These are phyloP conservation scores for Candida parachauliodes DNA, from an alignment of 805 yeast species.

Conservation along the genomic window DNA sequence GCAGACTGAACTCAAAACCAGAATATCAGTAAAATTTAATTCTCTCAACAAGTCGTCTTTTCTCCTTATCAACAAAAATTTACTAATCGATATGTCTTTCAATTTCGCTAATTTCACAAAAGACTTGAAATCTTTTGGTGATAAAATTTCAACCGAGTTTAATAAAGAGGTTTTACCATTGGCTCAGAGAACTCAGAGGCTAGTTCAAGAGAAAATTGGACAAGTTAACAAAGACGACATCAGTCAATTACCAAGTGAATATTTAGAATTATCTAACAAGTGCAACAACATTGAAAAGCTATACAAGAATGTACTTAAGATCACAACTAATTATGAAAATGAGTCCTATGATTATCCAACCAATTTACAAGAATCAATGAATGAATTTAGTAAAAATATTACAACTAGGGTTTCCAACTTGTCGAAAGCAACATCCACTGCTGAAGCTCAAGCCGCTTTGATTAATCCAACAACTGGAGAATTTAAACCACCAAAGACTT, in stretches of 20 bases:
- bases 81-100: constrained; percentile 34
- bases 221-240: constrained; percentile 67
- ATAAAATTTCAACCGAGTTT: constrained; percentile 49
- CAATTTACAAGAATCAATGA: constrained; percentile 69
- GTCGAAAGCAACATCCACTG: constrained; percentile 68
- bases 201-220: constrained; percentile 77
- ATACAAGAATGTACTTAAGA: constrained; percentile 40
- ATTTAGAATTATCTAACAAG: constrained; percentile 44
- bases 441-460: constrained; percentile 76
- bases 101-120: constrained; percentile 40
- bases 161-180: constrained; percentile 54
- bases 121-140: constrained; percentile 38
- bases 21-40: no score
- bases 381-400: constrained; percentile 65
- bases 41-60: background rate
- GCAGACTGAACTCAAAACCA: no score
- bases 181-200: constrained; percentile 76
- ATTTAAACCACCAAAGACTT: constrained; percentile 69
- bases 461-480: constrained; percentile 38
- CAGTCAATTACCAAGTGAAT: constrained; percentile 75
- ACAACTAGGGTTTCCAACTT: constrained; percentile 62
- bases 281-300: constrained; percentile 40
- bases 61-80: constrained; percentile 3
- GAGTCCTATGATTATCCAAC: constrained; percentile 85
- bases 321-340: constrained; percentile 55